Evolutionary conservation across 2,329 filamentous ascomycete species (phyloP), one percentile per base, ranked within the genome.

Genomic region (Dothideomycetes sp.): DNA sequence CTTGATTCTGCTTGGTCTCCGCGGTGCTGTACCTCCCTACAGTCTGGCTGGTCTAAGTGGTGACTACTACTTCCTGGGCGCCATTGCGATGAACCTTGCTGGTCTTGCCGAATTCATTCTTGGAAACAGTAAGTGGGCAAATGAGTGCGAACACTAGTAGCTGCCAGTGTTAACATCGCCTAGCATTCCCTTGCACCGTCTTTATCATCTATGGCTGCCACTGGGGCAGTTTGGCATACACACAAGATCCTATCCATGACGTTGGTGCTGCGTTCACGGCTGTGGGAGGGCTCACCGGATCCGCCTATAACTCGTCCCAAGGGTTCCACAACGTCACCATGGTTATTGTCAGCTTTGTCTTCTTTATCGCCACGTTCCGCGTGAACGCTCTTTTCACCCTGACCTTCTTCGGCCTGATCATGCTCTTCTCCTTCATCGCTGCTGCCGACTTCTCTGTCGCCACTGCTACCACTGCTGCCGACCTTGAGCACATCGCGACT

Each of bases 151-250:
- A 19, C 8, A 3, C 4, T 12, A 14, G n/a, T 11, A 2, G 2
- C n/a, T 34, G 10, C 2, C 5, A 14, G 3, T 14, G 8, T 16
- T 27, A 29, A 35, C 24, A 29, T n/a, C 5, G 16, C 5, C 15
- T 31, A 49, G 47, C 52, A 9, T 53, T 53, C 34, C 50, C 52
- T 1, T 49, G 52, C 35, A 45, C 50, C 18, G 49, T 55, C 30
- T 55, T 55, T 37, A 38, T 53, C 40, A 48, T 49, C 39, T 55
- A 48, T 41, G 52, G 52, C 19, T 42, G 34, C 30, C 51, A 54
- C 40, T 54, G 51, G 52, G 37, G 45, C 29, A 44, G 40, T 19
- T 43, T 54, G 5, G 52, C 47, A 8, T 54, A 54, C 45, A 42
- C 42, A 9, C 41, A 49, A 30, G 51, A 54, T 29, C 49, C 51